Evolutionary conservation across 2,329 filamentous ascomycete genomes (phyloP), one percentile per base, ranked within the genome.

Genomic region (Fusarium armeniacum): DNA sequence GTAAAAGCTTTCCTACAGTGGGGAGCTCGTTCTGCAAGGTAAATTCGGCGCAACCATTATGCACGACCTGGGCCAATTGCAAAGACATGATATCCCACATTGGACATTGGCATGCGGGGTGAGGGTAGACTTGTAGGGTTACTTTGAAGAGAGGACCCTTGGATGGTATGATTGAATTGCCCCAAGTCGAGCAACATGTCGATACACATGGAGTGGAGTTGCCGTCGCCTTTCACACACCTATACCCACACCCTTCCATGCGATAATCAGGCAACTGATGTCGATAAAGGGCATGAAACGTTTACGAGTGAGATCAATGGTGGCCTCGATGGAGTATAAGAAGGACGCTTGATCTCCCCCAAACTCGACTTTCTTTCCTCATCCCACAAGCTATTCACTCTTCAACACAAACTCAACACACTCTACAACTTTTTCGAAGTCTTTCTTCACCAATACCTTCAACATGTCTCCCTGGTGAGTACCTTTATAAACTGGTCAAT

Each of bases 401-500:
- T 67, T 40, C 67, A 72, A 66, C 61, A 63, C 54, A 64, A 46
- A 69, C 18, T 36, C 50, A 57, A 69, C 49, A 65, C 56, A 67
- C 55, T 64, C 65, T 64, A 70, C 46, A 65, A 69, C 57, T 6
- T 51, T 60, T 75, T 69, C 58, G 65, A 75, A 75, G 71, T 60
- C 33, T 64, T 72, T 67, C 65, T 73, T 71, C 69, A 68, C 52
- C 54, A 72, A 64, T 46, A 64, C 45, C 60, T 72, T 75, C 72
- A 76, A 68, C 40, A 76, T 76, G 74, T 66, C 74, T 76, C 74
- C 73, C 69, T 76, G 73, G 73, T 75, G 62, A 73, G 73, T 51
- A 33, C n/a, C 26, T 11, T 20, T 55, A 47, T 49, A 18, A 12
- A 15, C 12, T 46, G 12, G 1, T 12, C 47, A n/a, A 18, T 54